Conservation (phyloP, 108 stramenopile genomes). For the Conticribra guillardii region DNA sequence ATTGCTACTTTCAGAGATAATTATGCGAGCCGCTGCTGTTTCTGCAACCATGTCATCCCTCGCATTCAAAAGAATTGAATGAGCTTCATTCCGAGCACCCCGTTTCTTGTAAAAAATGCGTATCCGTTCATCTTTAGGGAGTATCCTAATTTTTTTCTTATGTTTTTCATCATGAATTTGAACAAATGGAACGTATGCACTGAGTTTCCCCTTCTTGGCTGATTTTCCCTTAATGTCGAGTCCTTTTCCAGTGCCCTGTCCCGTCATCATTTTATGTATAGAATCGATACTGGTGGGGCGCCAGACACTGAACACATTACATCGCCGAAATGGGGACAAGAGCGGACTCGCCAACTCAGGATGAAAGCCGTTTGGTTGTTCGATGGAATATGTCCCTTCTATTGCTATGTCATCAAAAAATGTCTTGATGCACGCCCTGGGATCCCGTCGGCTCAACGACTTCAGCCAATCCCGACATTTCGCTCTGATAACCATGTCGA, state of each 20-base stretch:
- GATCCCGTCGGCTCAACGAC: slow-evolving; percentile 39
- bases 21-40: slow-evolving; percentile 15
- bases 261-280: slow-evolving; percentile 49
- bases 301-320: slow-evolving; percentile 50
- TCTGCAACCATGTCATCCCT: slow-evolving; percentile 33
- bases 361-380: slow-evolving; percentile 34
- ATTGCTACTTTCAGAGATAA: no score
- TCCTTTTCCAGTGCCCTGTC: slow-evolving; percentile 57
- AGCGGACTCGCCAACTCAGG: slow-evolving; percentile 44
- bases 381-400: slow-evolving; percentile 50
- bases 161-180: slow-evolving; percentile 60
- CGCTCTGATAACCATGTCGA: slow-evolving; percentile 27
- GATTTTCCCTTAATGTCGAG: no score
- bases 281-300: slow-evolving; percentile 53
- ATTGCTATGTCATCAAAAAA: slow-evolving; percentile 50
- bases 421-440: slow-evolving; percentile 33
- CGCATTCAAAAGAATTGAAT: slow-evolving; percentile 26
- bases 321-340: slow-evolving; percentile 32
- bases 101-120: slow-evolving; percentile 60
- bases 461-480: slow-evolving; percentile 44
- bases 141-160: slow-evolving; percentile 55
- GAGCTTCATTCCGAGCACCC: slow-evolving; percentile 51
- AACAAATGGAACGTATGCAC: slow-evolving; percentile 52
- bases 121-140: slow-evolving; percentile 46
- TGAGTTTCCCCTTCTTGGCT: slow-evolving; percentile 54